Conservation (phyloP, 768 basidiomycete species). For the Mycena indigotica region DNA sequence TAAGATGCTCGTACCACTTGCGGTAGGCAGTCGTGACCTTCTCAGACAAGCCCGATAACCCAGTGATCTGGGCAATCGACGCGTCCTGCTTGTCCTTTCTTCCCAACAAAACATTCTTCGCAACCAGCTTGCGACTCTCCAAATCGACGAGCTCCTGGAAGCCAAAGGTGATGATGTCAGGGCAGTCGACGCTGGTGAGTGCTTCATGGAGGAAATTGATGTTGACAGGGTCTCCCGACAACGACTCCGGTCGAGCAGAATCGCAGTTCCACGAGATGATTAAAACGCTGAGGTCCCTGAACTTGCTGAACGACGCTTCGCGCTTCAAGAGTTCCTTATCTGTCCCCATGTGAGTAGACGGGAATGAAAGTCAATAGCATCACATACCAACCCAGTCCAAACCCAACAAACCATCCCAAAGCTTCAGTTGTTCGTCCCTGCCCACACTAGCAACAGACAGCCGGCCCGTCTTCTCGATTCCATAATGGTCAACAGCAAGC, state of each 20-base stretch:
- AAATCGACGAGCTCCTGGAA: slow-evolving; percentile 97
- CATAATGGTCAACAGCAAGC: slow-evolving; percentile 71
- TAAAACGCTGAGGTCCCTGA: slow-evolving; percentile 75
- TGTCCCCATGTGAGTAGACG: slow-evolving; percentile 30
- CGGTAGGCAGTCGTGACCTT: slow-evolving; percentile 87
- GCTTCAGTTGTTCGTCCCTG: slow-evolving; percentile 66
- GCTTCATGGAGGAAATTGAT: slow-evolving; percentile 78
- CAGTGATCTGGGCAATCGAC: slow-evolving; percentile 32
- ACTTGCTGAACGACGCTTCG: slow-evolving; percentile 77
- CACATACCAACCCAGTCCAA: slow-evolving; percentile 86
- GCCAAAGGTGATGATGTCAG: slow-evolving; percentile 92
- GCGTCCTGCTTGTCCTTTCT: slow-evolving; percentile 66
- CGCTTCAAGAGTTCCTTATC: slow-evolving; percentile 76
- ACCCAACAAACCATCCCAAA: slow-evolving; percentile 91
- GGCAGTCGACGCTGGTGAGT: slow-evolving; percentile 67
- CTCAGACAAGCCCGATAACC: slow-evolving; percentile 64
- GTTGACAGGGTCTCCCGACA: slow-evolving; percentile 70
- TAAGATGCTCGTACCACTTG: slow-evolving; percentile 83
- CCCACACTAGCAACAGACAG: slow-evolving; percentile 77
- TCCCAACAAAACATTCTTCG: slow-evolving; percentile 86
- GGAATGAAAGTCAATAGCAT: neutral
- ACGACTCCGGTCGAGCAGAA: slow-evolving; percentile 77
- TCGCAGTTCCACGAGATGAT: slow-evolving; percentile 94
- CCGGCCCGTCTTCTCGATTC: slow-evolving; percentile 67
- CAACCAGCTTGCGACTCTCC: slow-evolving; percentile 89